Percentiles rank a stretch among this genome's conserved stretches.
Conservation (phyloP, 2,329 filamentous ascomycete genomes). For the Arthrobotrys sinensis region DNA sequence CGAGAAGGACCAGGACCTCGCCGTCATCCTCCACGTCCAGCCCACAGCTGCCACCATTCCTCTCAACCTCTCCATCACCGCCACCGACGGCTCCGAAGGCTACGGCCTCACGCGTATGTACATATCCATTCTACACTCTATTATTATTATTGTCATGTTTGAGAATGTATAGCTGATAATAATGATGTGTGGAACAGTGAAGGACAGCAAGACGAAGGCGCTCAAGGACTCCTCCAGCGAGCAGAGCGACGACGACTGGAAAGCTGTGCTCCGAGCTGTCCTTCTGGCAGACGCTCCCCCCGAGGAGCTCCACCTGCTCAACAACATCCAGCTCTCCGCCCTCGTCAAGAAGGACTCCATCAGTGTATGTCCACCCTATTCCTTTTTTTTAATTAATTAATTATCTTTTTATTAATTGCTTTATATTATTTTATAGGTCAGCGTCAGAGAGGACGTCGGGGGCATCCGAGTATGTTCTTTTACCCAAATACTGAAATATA, state of each 20-base stretch:
- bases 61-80: constrained; percentile 51
- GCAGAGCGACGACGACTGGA: constrained; percentile 58
- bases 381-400: neutral
- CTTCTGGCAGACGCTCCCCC: constrained; percentile 44
- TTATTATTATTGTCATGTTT: neutral
- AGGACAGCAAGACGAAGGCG: constrained; percentile 54
- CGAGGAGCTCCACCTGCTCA: constrained; percentile 44
- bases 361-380: constrained; percentile 25
- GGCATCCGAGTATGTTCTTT: constrained; percentile 38
- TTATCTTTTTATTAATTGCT: neutral
- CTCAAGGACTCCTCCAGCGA: constrained; percentile 53
- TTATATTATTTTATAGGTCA: constrained; percentile 36
- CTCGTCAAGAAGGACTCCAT: constrained; percentile 55
- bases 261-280: constrained; percentile 52
- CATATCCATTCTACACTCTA: neutral
- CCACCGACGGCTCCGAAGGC: constrained; percentile 55
- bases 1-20: constrained; percentile 33
- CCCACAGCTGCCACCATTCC: constrained; percentile 57
- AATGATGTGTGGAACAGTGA: constrained; percentile 23
- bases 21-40: constrained; percentile 55
- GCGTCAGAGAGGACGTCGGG: constrained; percentile 52
- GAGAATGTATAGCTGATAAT: neutral
- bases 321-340: constrained; percentile 46
- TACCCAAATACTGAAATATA: neutral
- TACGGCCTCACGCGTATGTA: constrained; percentile 50